Percentiles rank a stretch among this genome's conserved stretches.
Conservation (phyloP, 2,329 filamentous ascomycete species). For the Sphaceloma murrayae region DNA sequence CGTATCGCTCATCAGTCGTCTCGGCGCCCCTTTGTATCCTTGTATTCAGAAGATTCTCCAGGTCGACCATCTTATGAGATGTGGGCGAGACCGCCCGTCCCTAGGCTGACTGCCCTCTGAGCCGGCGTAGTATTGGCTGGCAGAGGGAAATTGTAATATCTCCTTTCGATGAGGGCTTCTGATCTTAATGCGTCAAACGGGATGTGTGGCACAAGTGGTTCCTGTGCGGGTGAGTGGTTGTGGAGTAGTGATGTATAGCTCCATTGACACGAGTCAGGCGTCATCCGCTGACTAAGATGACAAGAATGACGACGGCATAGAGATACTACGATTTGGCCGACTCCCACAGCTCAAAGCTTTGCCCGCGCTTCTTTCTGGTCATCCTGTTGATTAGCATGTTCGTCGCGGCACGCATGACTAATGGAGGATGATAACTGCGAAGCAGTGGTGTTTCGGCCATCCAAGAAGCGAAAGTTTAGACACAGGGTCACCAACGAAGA, state of each 20-base stretch:
- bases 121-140: no score
- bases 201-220: no score
- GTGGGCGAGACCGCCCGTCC: not conserved
- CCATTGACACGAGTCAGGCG: not conserved
- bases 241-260: not conserved
- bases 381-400: not conserved
- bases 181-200: not conserved
- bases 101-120: not conserved
- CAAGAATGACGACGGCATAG: not conserved
- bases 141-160: no score
- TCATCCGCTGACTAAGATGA: not conserved
- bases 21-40: not conserved
- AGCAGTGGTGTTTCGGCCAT: slow-evolving; percentile 37
- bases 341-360: no score
- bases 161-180: no score
- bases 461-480: slow-evolving; percentile 43
- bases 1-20: not conserved
- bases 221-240: not conserved
- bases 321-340: no score
- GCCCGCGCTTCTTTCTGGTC: no score
- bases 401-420: not conserved
- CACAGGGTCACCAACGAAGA: no score
- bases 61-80: slow-evolving; percentile 13
- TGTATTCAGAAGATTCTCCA: not conserved
- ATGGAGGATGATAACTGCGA: slow-evolving; percentile 21